Conservation (phyloP, 2,329 filamentous ascomycete genomes). For the Alternaria postmessia region DNA sequence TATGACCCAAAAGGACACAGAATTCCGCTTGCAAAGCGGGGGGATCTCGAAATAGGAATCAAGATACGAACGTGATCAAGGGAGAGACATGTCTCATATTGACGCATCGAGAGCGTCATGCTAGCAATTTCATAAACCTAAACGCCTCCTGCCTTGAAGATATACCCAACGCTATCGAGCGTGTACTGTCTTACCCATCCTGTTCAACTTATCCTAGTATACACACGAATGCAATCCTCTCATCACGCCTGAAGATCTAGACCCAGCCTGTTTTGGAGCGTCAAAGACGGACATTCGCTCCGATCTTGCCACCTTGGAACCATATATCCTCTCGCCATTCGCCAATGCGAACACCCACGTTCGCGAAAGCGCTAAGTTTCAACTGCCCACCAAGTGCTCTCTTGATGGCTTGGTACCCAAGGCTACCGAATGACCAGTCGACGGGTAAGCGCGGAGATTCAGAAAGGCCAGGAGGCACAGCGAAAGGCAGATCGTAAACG, state of each 20-base stretch:
- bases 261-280: background rate
- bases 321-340: constrained; percentile 73
- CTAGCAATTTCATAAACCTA: background rate
- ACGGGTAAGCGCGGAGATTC: constrained; percentile 82
- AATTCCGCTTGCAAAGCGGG: background rate
- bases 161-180: background rate
- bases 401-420: constrained; percentile 83
- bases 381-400: constrained; percentile 82
- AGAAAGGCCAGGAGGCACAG: constrained; percentile 76
- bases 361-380: constrained; percentile 79
- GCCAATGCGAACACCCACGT: constrained; percentile 77
- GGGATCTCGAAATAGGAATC: background rate
- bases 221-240: background rate
- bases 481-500: constrained; percentile 75
- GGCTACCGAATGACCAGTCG: constrained; percentile 75
- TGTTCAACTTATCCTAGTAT: background rate
- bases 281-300: constrained; percentile 57
- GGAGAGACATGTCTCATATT: background rate
- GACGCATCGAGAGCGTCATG: background rate
- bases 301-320: constrained; percentile 56
- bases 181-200: background rate
- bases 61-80: background rate
- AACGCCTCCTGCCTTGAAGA: background rate
- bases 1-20: background rate
- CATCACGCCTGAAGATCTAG: background rate